Evolutionary conservation across 2,329 filamentous ascomycete genomes (phyloP).

Genomic region (Alternaria burnsii): DNA sequence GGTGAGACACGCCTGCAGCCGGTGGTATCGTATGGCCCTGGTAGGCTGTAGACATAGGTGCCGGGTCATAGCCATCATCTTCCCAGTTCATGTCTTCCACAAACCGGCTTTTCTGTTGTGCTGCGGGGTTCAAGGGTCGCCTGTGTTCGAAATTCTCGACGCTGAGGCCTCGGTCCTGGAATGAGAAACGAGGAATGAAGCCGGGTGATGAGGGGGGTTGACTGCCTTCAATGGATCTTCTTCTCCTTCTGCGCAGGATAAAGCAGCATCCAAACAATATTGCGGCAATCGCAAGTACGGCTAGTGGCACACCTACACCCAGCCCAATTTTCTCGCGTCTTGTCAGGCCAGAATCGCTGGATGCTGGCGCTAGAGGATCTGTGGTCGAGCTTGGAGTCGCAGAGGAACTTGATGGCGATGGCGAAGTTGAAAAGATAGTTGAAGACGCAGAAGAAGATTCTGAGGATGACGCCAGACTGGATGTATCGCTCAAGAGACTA

Average conservation of each 20-base stretch:
- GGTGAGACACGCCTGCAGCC: not conserved
- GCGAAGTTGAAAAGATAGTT: slow-evolving; percentile 4
- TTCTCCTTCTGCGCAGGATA: slow-evolving; percentile 36
- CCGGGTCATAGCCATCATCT: slow-evolving; percentile 39
- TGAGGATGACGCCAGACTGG: not conserved
- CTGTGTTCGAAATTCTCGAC: slow-evolving; percentile 34
- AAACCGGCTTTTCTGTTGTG: slow-evolving; percentile 25
- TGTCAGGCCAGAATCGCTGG: slow-evolving; percentile 31
- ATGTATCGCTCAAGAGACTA: not conserved
- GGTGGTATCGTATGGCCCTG: slow-evolving; percentile 15
- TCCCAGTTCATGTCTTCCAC: slow-evolving; percentile 36
- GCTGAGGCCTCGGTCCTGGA: slow-evolving; percentile 36
- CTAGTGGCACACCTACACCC: slow-evolving; percentile 61
- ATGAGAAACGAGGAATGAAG: slow-evolving; percentile 49
- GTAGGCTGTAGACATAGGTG: slow-evolving; percentile 9
- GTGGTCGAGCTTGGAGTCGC: slow-evolving; percentile 23
- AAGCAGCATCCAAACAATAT: slow-evolving; percentile 38
- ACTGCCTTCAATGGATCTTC: slow-evolving; percentile 33
- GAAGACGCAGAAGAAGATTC: not conserved
- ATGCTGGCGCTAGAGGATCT: slow-evolving; percentile 26
- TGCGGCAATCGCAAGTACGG: slow-evolving; percentile 62
- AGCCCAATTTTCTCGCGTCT: slow-evolving; percentile 44
- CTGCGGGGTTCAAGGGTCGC: slow-evolving; percentile 26
- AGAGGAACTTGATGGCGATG: slow-evolving; percentile 7
- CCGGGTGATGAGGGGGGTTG: slow-evolving; percentile 46